A percentile compares a stretch with the other conserved stretches of the same genome.
Evolutionary conservation across 202 grass and related monocot genomes (phyloP).

Genomic region (Cymbopogon flexuosus): DNA sequence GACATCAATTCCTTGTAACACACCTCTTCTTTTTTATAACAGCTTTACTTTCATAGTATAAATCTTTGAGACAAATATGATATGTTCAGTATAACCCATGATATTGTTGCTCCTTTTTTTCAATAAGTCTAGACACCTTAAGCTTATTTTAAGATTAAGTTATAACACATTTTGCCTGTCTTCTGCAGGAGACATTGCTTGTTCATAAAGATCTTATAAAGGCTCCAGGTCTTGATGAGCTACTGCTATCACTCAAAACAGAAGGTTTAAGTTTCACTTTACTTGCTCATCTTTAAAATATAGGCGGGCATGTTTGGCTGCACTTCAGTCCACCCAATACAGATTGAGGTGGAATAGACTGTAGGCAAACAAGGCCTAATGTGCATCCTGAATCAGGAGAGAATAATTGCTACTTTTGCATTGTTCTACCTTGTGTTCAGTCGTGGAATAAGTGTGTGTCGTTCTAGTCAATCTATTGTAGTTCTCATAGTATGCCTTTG

Average conservation of each 20-base stretch:
- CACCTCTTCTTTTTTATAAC: background rate
- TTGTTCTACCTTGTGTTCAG: background rate
- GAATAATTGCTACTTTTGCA: background rate
- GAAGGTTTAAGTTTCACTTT: constrained; percentile 52
- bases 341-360: background rate
- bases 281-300: background rate
- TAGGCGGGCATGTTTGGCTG: background rate
- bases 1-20: background rate
- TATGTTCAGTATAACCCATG: constrained; percentile 3
- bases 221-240: constrained; percentile 51
- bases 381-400: constrained; percentile 3
- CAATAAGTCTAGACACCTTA: background rate
- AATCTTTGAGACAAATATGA: background rate
- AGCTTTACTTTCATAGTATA: background rate
- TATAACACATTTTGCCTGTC: background rate
- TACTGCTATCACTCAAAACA: constrained; percentile 70
- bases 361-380: background rate
- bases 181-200: constrained; percentile 87
- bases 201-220: constrained; percentile 78
- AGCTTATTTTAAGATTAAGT: background rate
- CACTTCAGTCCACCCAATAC: background rate
- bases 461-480: background rate
- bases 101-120: background rate
- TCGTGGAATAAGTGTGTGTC: background rate
- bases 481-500: background rate